Evolutionary conservation across 257 asterid species (phyloP).

Genomic region (Nicotiana paniculata): DNA sequence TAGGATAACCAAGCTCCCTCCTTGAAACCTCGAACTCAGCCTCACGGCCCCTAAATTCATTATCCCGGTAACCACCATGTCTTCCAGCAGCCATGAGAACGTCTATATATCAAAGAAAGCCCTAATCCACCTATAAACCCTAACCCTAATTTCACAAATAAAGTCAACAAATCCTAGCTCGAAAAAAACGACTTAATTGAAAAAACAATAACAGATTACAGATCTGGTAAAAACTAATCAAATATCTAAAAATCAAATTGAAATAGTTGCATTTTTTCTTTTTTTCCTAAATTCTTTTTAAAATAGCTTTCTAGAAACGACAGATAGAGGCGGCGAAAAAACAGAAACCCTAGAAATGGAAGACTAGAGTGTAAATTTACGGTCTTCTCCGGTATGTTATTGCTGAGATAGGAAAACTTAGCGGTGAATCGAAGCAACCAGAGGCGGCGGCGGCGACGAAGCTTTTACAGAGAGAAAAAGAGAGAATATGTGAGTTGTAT

Average conservation of each 20-base stretch:
- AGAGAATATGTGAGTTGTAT: constrained; percentile 8
- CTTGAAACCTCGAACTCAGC: constrained; percentile 41
- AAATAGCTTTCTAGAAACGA: background rate
- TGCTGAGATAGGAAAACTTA: constrained; percentile 8
- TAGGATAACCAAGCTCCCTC: constrained; percentile 36
- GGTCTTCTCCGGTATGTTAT: background rate
- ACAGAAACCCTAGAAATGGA: constrained; percentile 2
- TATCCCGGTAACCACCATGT: constrained; percentile 59
- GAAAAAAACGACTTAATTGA: background rate
- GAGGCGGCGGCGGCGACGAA: constrained; percentile 14
- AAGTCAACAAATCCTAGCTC: background rate
- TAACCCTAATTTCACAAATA: constrained; percentile 7
- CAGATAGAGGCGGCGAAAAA: background rate
- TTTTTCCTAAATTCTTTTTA: background rate
- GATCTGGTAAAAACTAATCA: constrained; percentile 1
- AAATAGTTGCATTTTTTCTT: background rate
- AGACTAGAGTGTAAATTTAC: background rate
- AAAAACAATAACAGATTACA: background rate
- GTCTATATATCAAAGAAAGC: constrained; percentile 4
- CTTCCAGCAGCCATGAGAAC: constrained; percentile 66
- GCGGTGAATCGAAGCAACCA: background rate
- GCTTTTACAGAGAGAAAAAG: constrained; percentile 18
- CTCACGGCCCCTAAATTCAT: constrained; percentile 54
- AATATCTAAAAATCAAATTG: background rate
- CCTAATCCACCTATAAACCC: constrained; percentile 18